Evolutionary conservation across 2,329 filamentous ascomycete genomes (phyloP).

Genomic region (Fusarium pseudocircinatum): DNA sequence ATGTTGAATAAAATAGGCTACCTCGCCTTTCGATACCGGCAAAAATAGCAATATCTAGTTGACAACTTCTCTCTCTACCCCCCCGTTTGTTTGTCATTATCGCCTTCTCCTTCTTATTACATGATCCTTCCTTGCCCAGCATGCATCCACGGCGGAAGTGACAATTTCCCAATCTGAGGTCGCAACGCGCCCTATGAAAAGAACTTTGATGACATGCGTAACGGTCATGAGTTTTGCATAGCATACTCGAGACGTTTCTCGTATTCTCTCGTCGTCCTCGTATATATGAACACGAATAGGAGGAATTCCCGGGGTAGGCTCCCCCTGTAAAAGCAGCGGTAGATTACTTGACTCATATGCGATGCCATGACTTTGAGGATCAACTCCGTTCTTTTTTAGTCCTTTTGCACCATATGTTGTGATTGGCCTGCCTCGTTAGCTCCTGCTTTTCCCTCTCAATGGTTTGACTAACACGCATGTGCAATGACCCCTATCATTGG

Average conservation of each 20-base stretch:
- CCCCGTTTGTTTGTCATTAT: not conserved
- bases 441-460: rapidly evolving
- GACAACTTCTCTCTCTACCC: rapidly evolving
- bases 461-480: not conserved
- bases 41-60: not conserved
- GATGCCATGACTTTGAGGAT: not conserved
- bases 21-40: no score
- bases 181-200: not conserved
- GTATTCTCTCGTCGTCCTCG: rapidly evolving
- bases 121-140: rapidly evolving
- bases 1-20: no score
- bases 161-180: rapidly evolving
- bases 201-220: rapidly evolving
- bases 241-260: rapidly evolving
- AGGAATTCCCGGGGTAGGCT: rapidly evolving
- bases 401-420: rapidly evolving
- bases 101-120: not conserved
- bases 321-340: not conserved
- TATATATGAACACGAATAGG: not conserved
- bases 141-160: rapidly evolving
- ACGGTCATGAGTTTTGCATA: not conserved
- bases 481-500: rapidly evolving
- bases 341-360: rapidly evolving
- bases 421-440: rapidly evolving
- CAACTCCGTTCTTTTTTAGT: not conserved